Percentiles rank a stretch among this genome's conserved stretches.
These are phyloP conservation scores for Sphaceloma murrayae DNA, from an alignment of 2,329 filamentous ascomycete genomes.

Conservation along the genomic window DNA sequence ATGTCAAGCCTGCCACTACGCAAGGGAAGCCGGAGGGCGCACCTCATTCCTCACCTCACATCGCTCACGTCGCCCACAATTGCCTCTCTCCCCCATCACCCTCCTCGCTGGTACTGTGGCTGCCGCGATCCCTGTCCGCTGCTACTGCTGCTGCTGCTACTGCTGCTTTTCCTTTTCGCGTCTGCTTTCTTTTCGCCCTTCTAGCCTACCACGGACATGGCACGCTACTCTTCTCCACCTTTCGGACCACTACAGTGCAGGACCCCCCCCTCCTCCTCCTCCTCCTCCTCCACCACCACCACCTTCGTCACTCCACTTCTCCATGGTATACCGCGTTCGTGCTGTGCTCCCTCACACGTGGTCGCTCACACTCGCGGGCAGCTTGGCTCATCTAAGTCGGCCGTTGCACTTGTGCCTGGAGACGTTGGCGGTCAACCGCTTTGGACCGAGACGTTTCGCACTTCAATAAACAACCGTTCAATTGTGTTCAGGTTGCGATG, in stretches of 20 bases:
- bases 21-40: slow-evolving; percentile 7
- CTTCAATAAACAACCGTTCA: slow-evolving; percentile 17
- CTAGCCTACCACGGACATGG: slow-evolving; percentile 10
- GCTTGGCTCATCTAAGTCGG: slow-evolving; percentile 16
- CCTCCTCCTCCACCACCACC: slow-evolving; percentile 4
- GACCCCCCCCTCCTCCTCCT: neutral
- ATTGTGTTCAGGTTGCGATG: slow-evolving; percentile 15
- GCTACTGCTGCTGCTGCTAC: no score
- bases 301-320: neutral
- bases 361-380: neutral
- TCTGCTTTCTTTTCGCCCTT: slow-evolving; percentile 15
- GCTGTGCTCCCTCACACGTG: slow-evolving; percentile 6
- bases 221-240: neutral
- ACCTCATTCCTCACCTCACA: slow-evolving; percentile 2
- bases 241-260: neutral
- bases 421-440: slow-evolving; percentile 10
- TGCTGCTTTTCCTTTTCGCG: slow-evolving; percentile 11
- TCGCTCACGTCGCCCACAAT: neutral
- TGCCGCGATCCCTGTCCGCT: slow-evolving; percentile 12
- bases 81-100: no score
- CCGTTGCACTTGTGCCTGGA: slow-evolving; percentile 17
- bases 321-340: neutral
- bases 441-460: slow-evolving; percentile 16
- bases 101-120: slow-evolving; percentile 1
- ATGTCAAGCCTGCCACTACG: slow-evolving; percentile 11